Evolutionary conservation across 2,329 filamentous ascomycete species (phyloP).

Genomic region (Aurifilum marmelostoma): DNA sequence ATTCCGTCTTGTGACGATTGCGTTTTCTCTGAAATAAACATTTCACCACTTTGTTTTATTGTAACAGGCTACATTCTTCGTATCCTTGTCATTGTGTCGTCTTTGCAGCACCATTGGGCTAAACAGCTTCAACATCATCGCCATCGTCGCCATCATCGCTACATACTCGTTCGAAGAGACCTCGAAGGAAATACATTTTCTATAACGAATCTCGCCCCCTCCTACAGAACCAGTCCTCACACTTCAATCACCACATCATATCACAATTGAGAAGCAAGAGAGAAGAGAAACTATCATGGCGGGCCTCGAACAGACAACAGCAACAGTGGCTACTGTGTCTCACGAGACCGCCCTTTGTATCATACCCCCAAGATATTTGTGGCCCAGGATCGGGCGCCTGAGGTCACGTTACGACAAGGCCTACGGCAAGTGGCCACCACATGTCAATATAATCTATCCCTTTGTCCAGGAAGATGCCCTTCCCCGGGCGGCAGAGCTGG

Average conservation of each 20-base stretch:
- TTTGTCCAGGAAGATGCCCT: slow-evolving; percentile 59
- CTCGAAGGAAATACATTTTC: neutral
- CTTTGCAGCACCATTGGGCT: neutral
- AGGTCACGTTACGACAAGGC: slow-evolving; percentile 66
- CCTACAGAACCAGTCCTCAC: neutral
- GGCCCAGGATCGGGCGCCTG: slow-evolving; percentile 55
- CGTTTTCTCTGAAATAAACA: neutral
- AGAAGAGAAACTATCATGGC: slow-evolving; percentile 1
- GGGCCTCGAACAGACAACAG: neutral
- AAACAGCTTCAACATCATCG: too few species aligned
- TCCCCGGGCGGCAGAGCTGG: slow-evolving; percentile 44
- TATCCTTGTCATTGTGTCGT: neutral
- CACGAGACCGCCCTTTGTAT: slow-evolving; percentile 65
- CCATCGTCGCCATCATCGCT: neutral
- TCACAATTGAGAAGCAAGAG: neutral
- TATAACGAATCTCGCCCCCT: neutral
- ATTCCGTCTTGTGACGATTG: neutral
- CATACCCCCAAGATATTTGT: slow-evolving; percentile 55
- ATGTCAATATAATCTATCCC: slow-evolving; percentile 69
- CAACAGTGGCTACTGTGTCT: slow-evolving; percentile 37
- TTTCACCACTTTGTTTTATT: neutral
- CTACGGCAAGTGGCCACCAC: slow-evolving; percentile 65
- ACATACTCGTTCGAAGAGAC: neutral
- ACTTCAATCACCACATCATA: neutral
- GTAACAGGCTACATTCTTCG: neutral